These are phyloP conservation scores for Glycyrrhiza uralensis DNA, from an alignment of 306 rosid genomes.

Conservation along the genomic window DNA sequence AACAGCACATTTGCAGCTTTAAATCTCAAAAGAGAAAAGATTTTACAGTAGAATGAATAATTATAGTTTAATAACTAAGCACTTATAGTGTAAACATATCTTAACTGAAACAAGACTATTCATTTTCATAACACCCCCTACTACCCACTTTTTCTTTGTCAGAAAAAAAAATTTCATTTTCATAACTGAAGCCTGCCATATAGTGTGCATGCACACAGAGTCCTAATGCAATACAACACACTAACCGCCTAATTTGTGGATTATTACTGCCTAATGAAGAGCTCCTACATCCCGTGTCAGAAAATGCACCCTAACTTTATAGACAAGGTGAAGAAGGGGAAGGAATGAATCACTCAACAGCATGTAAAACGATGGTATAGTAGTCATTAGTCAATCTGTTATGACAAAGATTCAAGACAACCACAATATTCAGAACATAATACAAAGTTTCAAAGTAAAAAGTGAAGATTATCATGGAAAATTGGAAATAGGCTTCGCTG, in stretches of 20 bases:
- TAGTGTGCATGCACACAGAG: not conserved
- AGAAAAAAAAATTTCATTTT: not conserved
- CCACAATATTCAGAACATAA: not conserved
- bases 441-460: not conserved
- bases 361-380: not conserved
- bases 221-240: not conserved
- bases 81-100: too few relatives aligned
- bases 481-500: not conserved
- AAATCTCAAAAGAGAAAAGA: not conserved
- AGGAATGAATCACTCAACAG: not conserved
- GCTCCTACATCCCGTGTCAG: not conserved
- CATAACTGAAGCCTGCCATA: not conserved
- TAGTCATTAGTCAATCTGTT: not conserved
- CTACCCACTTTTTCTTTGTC: not conserved
- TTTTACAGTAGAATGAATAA: not conserved
- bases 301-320: conserved; percentile 1
- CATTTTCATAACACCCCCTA: not conserved
- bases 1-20: not conserved
- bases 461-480: not conserved
- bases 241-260: not conserved
- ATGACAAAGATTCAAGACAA: not conserved
- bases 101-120: not conserved
- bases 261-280: not conserved
- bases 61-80: too few relatives aligned
- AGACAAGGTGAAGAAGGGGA: not conserved